Conservation (phyloP, 106 monocot species). For the Platanthera guangdongensis region DNA sequence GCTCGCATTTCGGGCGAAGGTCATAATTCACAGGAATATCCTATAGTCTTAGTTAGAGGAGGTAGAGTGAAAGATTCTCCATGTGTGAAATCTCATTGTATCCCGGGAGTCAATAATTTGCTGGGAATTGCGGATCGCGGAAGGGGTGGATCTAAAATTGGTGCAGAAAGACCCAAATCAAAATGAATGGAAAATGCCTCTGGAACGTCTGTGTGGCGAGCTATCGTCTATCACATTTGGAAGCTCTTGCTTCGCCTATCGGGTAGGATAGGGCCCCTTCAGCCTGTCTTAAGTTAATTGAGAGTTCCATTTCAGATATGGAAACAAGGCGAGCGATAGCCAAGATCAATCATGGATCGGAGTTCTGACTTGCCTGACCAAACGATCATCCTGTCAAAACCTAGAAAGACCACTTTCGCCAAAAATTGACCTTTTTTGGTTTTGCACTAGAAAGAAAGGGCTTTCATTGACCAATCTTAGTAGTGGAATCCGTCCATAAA, state of each 20-base stretch:
- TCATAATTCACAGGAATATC: constrained; percentile 24
- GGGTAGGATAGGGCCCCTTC: background rate
- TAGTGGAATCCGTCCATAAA: no score
- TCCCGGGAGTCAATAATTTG: constrained; percentile 10
- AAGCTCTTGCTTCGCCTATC: background rate
- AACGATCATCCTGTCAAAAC: background rate
- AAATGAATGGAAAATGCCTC: constrained; percentile 3
- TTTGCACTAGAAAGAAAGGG: no score
- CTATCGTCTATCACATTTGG: background rate
- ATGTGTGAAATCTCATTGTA: constrained; percentile 19
- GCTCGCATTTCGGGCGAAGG: constrained; percentile 5
- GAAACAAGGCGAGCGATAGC: background rate
- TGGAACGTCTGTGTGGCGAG: background rate
- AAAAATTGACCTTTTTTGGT: no score
- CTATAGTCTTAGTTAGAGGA: constrained; percentile 25
- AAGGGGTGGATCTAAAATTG: background rate
- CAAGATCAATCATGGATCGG: background rate
- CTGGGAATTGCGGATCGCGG: background rate
- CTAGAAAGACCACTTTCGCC: background rate
- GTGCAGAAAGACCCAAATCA: background rate
- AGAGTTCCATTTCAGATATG: background rate
- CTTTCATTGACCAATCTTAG: no score
- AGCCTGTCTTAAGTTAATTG: background rate
- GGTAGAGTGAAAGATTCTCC: constrained; percentile 21
- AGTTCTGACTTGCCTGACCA: background rate